These are phyloP conservation scores for Aquanectria penicillioides DNA, from an alignment of 2,329 filamentous ascomycete species.

Conservation along the genomic window DNA sequence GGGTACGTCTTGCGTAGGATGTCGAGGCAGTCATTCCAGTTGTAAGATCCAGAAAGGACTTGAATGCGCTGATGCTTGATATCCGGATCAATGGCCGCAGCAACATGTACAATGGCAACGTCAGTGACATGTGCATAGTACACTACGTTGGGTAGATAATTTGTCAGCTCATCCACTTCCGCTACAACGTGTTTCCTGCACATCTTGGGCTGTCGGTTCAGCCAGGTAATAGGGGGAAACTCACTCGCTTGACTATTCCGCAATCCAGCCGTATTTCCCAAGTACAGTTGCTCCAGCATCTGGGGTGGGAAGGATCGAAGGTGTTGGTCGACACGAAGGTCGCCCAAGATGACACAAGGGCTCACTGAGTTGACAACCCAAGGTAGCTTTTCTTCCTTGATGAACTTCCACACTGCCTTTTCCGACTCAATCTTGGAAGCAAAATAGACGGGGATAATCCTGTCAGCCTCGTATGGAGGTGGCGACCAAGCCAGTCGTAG, in stretches of 20 bases:
- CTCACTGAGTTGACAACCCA: conserved; percentile 34
- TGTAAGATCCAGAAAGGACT: conserved; percentile 17
- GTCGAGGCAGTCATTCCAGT: conserved; percentile 30
- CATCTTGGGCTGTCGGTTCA: background rate
- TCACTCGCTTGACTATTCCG: conserved; percentile 22
- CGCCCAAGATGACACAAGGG: conserved; percentile 28
- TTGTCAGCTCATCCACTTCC: background rate
- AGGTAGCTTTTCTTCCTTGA: conserved; percentile 20
- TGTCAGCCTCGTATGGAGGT: conserved; percentile 27
- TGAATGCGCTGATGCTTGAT: conserved; percentile 25
- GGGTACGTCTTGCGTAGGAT: conserved; percentile 29
- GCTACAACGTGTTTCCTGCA: background rate
- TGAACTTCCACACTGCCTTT: conserved; percentile 37
- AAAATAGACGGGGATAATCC: conserved; percentile 18
- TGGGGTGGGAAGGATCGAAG: conserved; percentile 29
- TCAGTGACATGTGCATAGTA: conserved; percentile 36
- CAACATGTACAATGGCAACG: conserved; percentile 28
- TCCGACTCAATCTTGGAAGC: conserved; percentile 28
- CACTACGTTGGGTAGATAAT: conserved; percentile 16
- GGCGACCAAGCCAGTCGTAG: conserved; percentile 25
- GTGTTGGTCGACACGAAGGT: conserved; percentile 22
- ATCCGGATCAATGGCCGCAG: conserved; percentile 27
- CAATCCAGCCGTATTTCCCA: conserved; percentile 20
- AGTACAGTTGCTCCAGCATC: conserved; percentile 30
- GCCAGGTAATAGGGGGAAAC: background rate